These are phyloP conservation scores for Diplodia scrobiculata DNA, from an alignment of 2,329 filamentous ascomycete genomes.

Conservation along the genomic window DNA sequence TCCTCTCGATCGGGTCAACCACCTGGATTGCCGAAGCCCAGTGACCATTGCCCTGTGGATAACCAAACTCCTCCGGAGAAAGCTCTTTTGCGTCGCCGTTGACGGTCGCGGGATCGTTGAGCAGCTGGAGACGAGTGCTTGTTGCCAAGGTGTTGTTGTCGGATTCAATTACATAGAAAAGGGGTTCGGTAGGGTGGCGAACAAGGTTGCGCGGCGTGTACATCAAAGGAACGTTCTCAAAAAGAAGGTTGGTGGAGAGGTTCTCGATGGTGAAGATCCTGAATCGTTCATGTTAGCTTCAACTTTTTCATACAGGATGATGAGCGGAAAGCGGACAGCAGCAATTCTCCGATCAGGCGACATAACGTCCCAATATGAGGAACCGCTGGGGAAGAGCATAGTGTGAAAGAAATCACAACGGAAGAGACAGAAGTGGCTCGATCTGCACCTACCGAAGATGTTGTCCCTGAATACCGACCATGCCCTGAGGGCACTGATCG, in stretches of 20 bases:
- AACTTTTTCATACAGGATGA: not conserved
- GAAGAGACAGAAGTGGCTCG: constrained; percentile 31
- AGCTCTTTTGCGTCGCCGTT: constrained; percentile 54
- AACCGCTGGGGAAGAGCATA: constrained; percentile 34
- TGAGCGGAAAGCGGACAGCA: not conserved
- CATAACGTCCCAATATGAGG: constrained; percentile 52
- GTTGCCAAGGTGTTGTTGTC: constrained; percentile 89
- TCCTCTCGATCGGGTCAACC: constrained; percentile 74
- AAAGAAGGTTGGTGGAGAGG: constrained; percentile 79
- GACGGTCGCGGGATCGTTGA: constrained; percentile 63
- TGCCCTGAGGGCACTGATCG: constrained; percentile 88
- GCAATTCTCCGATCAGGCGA: constrained; percentile 37
- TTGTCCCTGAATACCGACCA: constrained; percentile 89
- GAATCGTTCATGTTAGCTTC: not conserved
- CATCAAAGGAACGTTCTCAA: constrained; percentile 80
- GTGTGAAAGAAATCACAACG: no score
- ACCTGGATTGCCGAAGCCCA: constrained; percentile 97
- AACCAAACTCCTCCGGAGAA: constrained; percentile 82
- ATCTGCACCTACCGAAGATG: constrained; percentile 71
- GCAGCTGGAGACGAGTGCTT: constrained; percentile 71
- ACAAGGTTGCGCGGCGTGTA: constrained; percentile 89
- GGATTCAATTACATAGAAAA: constrained; percentile 92
- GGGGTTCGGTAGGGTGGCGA: constrained; percentile 80
- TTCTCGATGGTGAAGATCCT: constrained; percentile 91
- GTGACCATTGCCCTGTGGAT: constrained; percentile 77